Evolutionary conservation across 2,329 filamentous ascomycete genomes (phyloP), one percentile per base, ranked within the genome.

Genomic region (Aspergillus udagawae): DNA sequence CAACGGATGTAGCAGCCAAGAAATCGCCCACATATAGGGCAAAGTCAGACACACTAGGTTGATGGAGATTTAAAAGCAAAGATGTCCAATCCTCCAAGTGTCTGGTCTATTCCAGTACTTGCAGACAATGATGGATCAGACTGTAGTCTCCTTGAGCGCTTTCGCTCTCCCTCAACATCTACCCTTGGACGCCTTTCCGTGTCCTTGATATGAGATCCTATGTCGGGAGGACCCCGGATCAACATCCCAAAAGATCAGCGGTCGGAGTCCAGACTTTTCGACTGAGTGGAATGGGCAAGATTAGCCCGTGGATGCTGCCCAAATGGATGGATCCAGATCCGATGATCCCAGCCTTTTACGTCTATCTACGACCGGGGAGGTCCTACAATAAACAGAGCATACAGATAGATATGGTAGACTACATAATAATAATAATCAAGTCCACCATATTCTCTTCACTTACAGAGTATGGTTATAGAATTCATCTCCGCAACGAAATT

Each of bases 241-340:
- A 55, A 53, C 59, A 35, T 54, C 49, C 41, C 35, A 29, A 56
- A 45, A 38, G 56, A 59, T 60, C 55, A 57, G 54, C 56, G 44
- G 54, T 28, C 45, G 29, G 47, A 49, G 47, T 59, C 56, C 55
- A 60, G 58, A 55, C 58, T 60, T 52, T 28, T 44, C 17, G 20
- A 20, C 25, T 27, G 9, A 51, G 42, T 32, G 49, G 28, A 42
- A 21, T 17, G 42, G 42, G 42, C n/a, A 4, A 20, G 21, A 20
- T 45, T 45, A 23, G 42, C 42, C 21, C 10, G 20, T 20, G 42
- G 12, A 45, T 8, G 20, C 21, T 23, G 21, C 42, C 21, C 42
- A 45, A 45, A 45, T 45, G n/a, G 32, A 38, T 38, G 32, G 32
- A 29, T 38, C 32, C 32, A 38, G 32, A 38, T 38, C 32, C 32